Base-by-base conservation (phyloP, 768 basidiomycete species). In the Boletales sp. region DNA sequence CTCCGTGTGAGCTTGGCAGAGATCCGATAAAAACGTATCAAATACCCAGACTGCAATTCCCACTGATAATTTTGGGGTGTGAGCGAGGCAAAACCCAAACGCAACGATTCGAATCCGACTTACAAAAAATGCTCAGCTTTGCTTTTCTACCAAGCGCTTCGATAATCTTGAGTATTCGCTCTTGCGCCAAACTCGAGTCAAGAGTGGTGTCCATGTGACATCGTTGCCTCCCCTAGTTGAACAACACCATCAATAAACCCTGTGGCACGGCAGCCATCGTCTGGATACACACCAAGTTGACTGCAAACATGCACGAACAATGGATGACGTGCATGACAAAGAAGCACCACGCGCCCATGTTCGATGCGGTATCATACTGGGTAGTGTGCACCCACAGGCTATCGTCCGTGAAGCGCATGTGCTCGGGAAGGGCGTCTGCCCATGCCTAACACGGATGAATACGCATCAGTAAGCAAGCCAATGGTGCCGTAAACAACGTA, bases 261-360 rank as follows among this genome's bases (percentile, higher is more conserved):
- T 7, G 24, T 27, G 24, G 7, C 24, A 27, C 5, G 6, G 24
- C 42, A 11, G 15, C 44, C 31, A 43, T 42, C 29, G 37, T 36
- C 30, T 17, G 35, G 49, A 49, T 53, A 74, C 79, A 69, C 59
- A 89, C 88, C 66, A 76, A 74, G 56, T 79, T 77, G 35, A 90
- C 62, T 17, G 80, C 83, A 47, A 90, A 73, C 30, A 77, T 70
- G 57, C 81, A 82, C 51, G 84, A 84, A 37, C 84, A 85, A 57
- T 90, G 80, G 53, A 85, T 72, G 40, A 81, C 73, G 64, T 92
- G 88, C 74, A 89, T 85, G 62, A 75, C 75, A 55, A 80, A 86
- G 69, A 80, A 92, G 58, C 84, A 87, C 90, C 89, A 91, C 10
- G 87, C 86, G 40, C 88, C 86, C 27, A 78, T 78, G 57, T 87